Base-by-base conservation (phyloP, 2,329 filamentous ascomycete genomes). In the Pestalotiopsis sp. region DNA sequence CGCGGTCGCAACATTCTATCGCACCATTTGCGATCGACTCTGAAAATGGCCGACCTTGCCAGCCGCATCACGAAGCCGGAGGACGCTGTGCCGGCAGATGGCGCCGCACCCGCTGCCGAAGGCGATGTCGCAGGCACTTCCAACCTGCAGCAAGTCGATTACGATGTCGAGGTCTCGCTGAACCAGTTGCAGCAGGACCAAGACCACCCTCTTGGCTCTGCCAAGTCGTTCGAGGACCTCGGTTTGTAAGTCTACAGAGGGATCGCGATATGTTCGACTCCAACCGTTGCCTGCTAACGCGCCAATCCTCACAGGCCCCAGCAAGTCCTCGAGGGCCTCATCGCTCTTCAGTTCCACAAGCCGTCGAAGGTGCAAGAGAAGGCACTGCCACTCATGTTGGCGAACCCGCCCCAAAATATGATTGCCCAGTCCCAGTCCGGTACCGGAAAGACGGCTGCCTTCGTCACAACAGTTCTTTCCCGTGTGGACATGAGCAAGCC, bases 391-490 rank as follows among this genome's bases (percentile, higher is more conserved):
- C 86, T 99, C 66, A 92, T 99, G 76, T 88, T 99, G 71, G 84
- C 88, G 74, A 85, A 97, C 76, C 95, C 96, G n/a, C 92, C 95
- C 0, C 86, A 87, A 71, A 98, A 98, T 81, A 92, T 99, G 87
- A 95, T 99, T 76, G 96, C 94, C 3, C 96, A 99, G 81, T 99
- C 96, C n/a, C 96, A 99, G 80, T 99, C 96, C 2, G 96, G 96
- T 74, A 99, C 96, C 22, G 96, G 96, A 76, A 99, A 99, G 85
- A 99, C 96, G 0, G 96, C 94, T 22, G 96, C 96, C 24, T 99
- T 99, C 79, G 93, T 96, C 59, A 91, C 97, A 70, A 97, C 97
- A 69, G 92, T 97, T 69, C 87, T 99, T 55, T 92, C 92, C 68
- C 93, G 96, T 70, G 82, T 98, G 76, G 94, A 99, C 76, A 87